Evolutionary conservation across 352 stramenopile genomes (phyloP).

Genomic region (Pythium phragmiticola): DNA sequence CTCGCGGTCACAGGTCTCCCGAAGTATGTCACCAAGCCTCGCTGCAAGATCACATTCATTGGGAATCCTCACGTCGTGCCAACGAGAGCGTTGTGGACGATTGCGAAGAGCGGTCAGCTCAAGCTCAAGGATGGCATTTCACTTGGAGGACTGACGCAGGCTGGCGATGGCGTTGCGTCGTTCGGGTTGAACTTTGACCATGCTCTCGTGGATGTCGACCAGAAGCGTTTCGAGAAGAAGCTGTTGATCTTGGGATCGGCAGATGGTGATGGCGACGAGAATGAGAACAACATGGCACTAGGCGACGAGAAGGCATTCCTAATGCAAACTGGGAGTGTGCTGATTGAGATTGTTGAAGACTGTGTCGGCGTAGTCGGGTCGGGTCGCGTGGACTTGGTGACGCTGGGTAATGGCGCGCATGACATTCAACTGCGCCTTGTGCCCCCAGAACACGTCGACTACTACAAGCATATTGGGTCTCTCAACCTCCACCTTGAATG

Average conservation of each 20-base stretch:
- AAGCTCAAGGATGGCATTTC: conserved; percentile 6
- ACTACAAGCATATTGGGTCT: conserved; percentile 56
- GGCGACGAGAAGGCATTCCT: conserved; percentile 30
- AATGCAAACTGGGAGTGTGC: conserved; percentile 36
- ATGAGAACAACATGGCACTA: neutral
- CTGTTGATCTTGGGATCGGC: conserved; percentile 10
- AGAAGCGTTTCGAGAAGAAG: conserved; percentile 17
- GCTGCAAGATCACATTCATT: conserved; percentile 50
- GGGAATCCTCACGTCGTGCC: conserved; percentile 29
- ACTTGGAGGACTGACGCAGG: conserved; percentile 2
- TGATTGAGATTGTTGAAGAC: conserved; percentile 47
- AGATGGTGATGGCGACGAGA: neutral
- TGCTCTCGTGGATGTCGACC: conserved; percentile 28
- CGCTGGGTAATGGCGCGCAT: conserved; percentile 35
- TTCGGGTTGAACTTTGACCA: conserved; percentile 12
- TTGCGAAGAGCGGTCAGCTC: conserved; percentile 9
- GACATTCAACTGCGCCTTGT: conserved; percentile 44
- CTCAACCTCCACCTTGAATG: conserved; percentile 39
- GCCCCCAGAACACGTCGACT: conserved; percentile 36
- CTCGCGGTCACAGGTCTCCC: conserved; percentile 47
- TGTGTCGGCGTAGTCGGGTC: conserved; percentile 32
- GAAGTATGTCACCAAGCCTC: conserved; percentile 28
- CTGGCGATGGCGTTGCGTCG: neutral
- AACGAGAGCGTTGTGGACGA: neutral
- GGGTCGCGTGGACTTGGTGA: conserved; percentile 51